Evolutionary conservation across 1,284 basidiomycete species (phyloP), one percentile per base, ranked within the genome.

Genomic region (Trichosporon sp.): DNA sequence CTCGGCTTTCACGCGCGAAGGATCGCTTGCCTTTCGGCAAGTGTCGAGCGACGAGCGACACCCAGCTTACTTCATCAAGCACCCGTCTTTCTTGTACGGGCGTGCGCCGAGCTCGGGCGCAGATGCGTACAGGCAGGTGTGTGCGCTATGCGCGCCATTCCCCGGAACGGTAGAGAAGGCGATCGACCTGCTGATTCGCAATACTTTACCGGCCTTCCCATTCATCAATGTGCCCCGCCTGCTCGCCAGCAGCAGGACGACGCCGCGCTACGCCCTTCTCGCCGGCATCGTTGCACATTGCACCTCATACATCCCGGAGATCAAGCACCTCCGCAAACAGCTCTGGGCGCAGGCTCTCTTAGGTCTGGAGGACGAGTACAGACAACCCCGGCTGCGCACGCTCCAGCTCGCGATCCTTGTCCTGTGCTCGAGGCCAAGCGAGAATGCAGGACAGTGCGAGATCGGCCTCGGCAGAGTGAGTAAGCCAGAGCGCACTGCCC

Each of bases 341-440:
- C 63, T 74, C 13, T 79, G 73, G 76, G 59, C 64, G n/a, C 65
- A 70, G 40, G 71, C 66, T 0, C 60, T 76, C 1, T 63, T 71
- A 7, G 70, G 69, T 0, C 66, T 79, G 6, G 78, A 79, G 27
- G 74, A 76, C 58, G 78, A 78, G 62, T 79, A 71, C 54, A 68
- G 76, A 4, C 70, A 71, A 44, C 78, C 78, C 0, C 59, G 75
- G 23, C 66, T 79, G 6, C 58, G 70, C 14, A 73, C 73, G 0
- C 59, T 79, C 2, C 76, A 77, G 59, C 65, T 76, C 8, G 75
- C 73, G 0, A 46, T 79, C 10, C 34, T 79, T 6, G 57, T 69
- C 0, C 63, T 77, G 1, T 70, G 57, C 7, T 69, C 70, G 5
- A 61, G 75, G 2, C 76, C 76, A 0, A 69, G 66, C 2, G 70